A percentile compares a stretch with the other conserved stretches of the same genome.
Conservation (phyloP, 2,329 filamentous ascomycete genomes). For the Leptographium lundbergii region DNA sequence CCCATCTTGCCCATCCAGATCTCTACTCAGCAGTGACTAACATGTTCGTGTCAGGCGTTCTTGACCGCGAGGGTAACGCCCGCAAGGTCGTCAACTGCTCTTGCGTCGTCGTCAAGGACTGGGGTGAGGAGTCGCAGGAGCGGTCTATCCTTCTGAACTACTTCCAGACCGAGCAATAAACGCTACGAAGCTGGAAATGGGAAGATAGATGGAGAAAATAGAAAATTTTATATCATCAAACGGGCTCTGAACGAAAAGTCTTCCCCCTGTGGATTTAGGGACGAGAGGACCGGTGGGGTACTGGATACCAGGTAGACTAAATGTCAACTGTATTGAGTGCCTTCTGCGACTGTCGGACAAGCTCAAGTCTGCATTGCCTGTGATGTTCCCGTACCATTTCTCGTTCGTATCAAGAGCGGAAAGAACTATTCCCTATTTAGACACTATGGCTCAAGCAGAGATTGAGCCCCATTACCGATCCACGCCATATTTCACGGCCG, state of each 20-base stretch:
- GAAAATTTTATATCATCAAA: constrained; percentile 1
- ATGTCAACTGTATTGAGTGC: constrained; percentile 1
- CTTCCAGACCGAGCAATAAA: constrained; percentile 86
- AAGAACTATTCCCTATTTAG: not conserved
- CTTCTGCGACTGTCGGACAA: not conserved
- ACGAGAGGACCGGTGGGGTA: constrained; percentile 2
- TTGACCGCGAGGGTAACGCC: constrained; percentile 98
- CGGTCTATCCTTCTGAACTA: constrained; percentile 99
- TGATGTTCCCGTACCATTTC: not conserved
- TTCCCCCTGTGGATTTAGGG: not conserved
- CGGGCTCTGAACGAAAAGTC: not conserved
- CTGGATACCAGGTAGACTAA: constrained; percentile 10
- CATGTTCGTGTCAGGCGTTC: constrained; percentile 55
- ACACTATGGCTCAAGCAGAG: too few species aligned
- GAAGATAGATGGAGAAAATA: not conserved
- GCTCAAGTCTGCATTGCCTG: not conserved
- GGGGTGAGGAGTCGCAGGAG: constrained; percentile 99
- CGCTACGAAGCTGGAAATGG: not conserved
- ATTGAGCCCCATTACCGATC: too few species aligned
- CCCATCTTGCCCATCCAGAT: not conserved
- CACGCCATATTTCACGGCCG: too few species aligned
- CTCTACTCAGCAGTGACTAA: not conserved
- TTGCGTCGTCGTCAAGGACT: constrained; percentile 98
- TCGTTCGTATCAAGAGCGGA: not conserved
- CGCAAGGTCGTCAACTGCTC: constrained; percentile 99